Evolutionary conservation across 2,329 filamentous ascomycete genomes (phyloP).

Genomic region (Stachybotrys chlorohalonatus): DNA sequence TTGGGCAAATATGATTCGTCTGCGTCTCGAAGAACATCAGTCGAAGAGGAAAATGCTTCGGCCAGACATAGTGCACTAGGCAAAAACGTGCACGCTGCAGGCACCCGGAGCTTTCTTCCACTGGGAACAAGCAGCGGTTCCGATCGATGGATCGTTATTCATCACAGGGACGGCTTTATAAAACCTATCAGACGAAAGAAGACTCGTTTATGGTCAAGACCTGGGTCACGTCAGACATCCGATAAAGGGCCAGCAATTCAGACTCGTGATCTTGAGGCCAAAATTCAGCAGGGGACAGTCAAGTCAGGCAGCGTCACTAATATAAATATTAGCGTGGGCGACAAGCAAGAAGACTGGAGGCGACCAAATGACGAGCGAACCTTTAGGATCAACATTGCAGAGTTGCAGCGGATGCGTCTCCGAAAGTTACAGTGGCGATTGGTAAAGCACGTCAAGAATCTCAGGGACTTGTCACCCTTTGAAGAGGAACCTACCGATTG

Average conservation of each 20-base stretch:
- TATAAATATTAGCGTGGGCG: background rate
- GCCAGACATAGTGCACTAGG: background rate
- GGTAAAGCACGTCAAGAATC: background rate
- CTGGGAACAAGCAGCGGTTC: background rate
- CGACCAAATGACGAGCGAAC: background rate
- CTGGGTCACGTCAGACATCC: background rate
- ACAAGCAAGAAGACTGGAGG: background rate
- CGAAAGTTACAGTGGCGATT: background rate
- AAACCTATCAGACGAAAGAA: background rate
- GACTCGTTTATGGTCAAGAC: background rate
- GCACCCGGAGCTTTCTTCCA: too few species aligned
- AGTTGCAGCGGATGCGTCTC: background rate
- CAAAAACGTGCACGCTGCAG: background rate
- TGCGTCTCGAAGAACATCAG: background rate
- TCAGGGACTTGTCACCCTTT: background rate
- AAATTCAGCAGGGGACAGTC: background rate
- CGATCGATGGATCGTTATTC: background rate
- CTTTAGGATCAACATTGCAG: slow-evolving; percentile 1
- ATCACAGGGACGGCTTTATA: background rate
- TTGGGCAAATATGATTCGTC: background rate
- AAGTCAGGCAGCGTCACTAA: background rate
- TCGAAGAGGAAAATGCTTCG: background rate
- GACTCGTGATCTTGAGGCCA: background rate
- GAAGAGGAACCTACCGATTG: background rate
- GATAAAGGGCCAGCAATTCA: background rate